A percentile compares a stretch with the other conserved stretches of the same genome.
Conservation (phyloP, 1,139 yeast genomes). For the Wickerhamomyces sp. region DNA sequence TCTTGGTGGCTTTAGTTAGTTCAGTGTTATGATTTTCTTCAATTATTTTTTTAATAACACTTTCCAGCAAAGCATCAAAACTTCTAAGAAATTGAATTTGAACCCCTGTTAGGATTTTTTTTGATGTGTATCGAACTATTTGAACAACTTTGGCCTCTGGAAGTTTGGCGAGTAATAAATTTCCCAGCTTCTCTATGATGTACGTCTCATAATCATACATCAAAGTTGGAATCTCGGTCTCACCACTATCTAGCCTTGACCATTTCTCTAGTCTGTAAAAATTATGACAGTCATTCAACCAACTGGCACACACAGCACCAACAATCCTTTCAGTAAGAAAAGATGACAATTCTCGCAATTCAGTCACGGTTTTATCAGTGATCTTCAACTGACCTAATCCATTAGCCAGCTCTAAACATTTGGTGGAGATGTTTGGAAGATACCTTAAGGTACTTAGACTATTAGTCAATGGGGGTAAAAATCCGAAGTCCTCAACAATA, state of each 20-base stretch:
- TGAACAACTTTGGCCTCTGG: slow-evolving; percentile 34
- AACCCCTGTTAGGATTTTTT: slow-evolving; percentile 37
- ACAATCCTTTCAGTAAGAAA: slow-evolving; percentile 37
- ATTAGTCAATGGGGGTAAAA: slow-evolving; percentile 57
- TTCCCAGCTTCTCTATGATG: slow-evolving; percentile 31
- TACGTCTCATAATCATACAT: slow-evolving; percentile 37
- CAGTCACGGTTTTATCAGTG: slow-evolving; percentile 33
- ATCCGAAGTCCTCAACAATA: slow-evolving; percentile 38
- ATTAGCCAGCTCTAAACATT: slow-evolving; percentile 35
- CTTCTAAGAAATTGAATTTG: slow-evolving; percentile 47
- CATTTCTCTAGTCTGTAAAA: slow-evolving; percentile 42
- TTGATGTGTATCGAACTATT: slow-evolving; percentile 37
- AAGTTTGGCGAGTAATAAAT: slow-evolving; percentile 29
- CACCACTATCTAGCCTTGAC: slow-evolving; percentile 33
- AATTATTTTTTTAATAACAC: slow-evolving; percentile 41
- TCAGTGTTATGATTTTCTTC: slow-evolving; percentile 27
- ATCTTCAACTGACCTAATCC: slow-evolving; percentile 40
- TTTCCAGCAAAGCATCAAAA: slow-evolving; percentile 44
- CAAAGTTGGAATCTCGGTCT: slow-evolving; percentile 44
- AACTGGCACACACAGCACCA: slow-evolving; percentile 43
- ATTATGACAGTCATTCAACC: slow-evolving; percentile 43
- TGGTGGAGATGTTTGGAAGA: slow-evolving; percentile 36
- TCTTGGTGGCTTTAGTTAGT: slow-evolving; percentile 25
- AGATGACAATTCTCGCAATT: slow-evolving; percentile 32
- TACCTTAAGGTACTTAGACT: slow-evolving; percentile 51